Percentiles rank a stretch among this genome's conserved stretches.
Conservation (phyloP, 805 yeast genomes). For the Saturnispora dispora region DNA sequence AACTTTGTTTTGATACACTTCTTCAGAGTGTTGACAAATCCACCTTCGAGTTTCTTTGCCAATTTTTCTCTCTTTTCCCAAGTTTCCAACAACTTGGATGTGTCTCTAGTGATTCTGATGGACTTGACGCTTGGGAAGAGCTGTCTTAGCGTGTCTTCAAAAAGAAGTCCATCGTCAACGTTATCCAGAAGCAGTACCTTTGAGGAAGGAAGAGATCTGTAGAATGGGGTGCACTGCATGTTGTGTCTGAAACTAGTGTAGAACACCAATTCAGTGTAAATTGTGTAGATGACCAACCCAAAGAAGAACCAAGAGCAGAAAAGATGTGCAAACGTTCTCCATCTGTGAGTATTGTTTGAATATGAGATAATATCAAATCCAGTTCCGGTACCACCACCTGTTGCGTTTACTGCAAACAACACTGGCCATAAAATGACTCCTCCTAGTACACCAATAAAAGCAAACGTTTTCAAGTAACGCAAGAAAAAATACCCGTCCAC, state of each 20-base stretch:
- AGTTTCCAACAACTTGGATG: conserved; percentile 44
- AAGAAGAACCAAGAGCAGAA: conserved; percentile 69
- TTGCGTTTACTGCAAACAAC: conserved; percentile 64
- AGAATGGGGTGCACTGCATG: conserved; percentile 61
- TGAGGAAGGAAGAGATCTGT: conserved; percentile 59
- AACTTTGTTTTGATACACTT: conserved; percentile 50
- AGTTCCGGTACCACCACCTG: conserved; percentile 44
- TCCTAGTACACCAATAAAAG: conserved; percentile 42
- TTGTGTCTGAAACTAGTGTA: conserved; percentile 68
- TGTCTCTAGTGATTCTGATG: conserved; percentile 58
- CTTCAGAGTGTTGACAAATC: conserved; percentile 49
- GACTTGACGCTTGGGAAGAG: conserved; percentile 55
- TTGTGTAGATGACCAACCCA: conserved; percentile 53
- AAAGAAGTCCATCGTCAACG: conserved; percentile 38
- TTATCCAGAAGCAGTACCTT: conserved; percentile 68
- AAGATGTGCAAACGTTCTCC: conserved; percentile 65
- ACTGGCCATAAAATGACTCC: conserved; percentile 56
- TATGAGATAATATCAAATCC: conserved; percentile 63
- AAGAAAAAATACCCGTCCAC: conserved; percentile 71
- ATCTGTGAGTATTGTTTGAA: conserved; percentile 52
- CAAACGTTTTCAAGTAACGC: conserved; percentile 52
- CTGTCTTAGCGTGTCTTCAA: conserved; percentile 43
- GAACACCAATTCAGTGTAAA: conserved; percentile 66
- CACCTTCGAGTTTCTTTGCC: conserved; percentile 51
- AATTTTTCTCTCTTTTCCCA: conserved; percentile 58